Evolutionary conservation across 2,329 filamentous ascomycete genomes (phyloP).

Genomic region (Sclerotinia borealis): DNA sequence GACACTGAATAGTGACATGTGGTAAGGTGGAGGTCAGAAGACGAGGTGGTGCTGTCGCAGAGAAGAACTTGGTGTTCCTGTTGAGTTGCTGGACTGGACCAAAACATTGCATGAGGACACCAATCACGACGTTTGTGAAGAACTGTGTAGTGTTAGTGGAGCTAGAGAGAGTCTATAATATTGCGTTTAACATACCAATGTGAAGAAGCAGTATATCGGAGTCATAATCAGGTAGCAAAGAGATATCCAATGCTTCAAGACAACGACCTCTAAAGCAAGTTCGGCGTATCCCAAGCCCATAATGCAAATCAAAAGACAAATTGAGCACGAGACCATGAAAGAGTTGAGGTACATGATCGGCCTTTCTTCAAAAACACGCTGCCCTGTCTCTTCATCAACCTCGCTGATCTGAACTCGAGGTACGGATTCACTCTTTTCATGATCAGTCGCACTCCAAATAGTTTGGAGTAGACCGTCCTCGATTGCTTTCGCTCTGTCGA

Average conservation of each 20-base stretch:
- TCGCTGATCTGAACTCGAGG: conserved; percentile 45
- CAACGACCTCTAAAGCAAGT: conserved; percentile 60
- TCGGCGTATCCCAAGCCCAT: conserved; percentile 65
- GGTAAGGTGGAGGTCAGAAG: conserved; percentile 53
- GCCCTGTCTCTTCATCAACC: conserved; percentile 67
- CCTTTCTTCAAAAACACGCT: conserved; percentile 57
- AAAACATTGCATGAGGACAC: conserved; percentile 68
- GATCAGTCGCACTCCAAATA: conserved; percentile 60
- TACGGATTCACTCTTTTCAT: conserved; percentile 48
- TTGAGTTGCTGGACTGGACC: conserved; percentile 69
- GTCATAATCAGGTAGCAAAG: conserved; percentile 59
- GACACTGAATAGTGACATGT: conserved; percentile 77
- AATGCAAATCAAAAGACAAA: conserved; percentile 58
- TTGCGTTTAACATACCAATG: conserved; percentile 38
- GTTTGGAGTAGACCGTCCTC: conserved; percentile 72
- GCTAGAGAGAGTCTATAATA: background rate
- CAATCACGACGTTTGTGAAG: conserved; percentile 72
- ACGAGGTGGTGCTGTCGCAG: conserved; percentile 60
- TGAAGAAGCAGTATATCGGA: conserved; percentile 73
- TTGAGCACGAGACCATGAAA: conserved; percentile 58
- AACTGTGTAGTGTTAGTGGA: conserved; percentile 38
- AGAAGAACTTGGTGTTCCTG: conserved; percentile 77
- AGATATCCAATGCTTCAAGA: conserved; percentile 57
- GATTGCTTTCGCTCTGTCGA: conserved; percentile 64
- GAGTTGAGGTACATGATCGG: conserved; percentile 66